A percentile compares a stretch with the other conserved stretches of the same genome.
phyloP scores from a whole-genome alignment of 768 basidiomycete species.

The Leccinum arenicola region DNA sequence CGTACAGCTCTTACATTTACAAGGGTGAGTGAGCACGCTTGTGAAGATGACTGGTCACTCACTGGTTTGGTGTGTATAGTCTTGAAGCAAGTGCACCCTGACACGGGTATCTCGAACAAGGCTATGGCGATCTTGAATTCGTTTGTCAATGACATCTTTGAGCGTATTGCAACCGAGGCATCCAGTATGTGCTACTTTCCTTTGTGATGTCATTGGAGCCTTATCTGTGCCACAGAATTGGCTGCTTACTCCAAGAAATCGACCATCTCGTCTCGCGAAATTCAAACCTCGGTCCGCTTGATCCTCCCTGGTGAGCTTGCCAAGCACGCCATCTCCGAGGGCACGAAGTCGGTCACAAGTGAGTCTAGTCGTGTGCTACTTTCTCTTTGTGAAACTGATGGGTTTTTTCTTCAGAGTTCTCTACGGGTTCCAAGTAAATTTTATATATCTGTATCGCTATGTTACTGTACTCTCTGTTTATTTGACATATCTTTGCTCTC shows the following conservation, averaged over 20 bases:
- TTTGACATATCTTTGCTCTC: constrained; percentile 29
- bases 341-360: constrained; percentile 73
- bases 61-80: constrained; percentile 38
- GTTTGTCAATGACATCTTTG: constrained; percentile 83
- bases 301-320: constrained; percentile 85
- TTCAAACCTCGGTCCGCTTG: constrained; percentile 80
- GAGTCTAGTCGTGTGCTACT: constrained; percentile 22
- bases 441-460: constrained; percentile 33
- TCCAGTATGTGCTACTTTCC: constrained; percentile 47
- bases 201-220: neutral
- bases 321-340: constrained; percentile 88
- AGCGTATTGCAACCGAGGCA: constrained; percentile 73
- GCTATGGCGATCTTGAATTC: constrained; percentile 83
- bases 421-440: constrained; percentile 53
- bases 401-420: constrained; percentile 46
- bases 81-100: constrained; percentile 89
- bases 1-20: constrained; percentile 84
- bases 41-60: neutral
- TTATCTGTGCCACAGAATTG: constrained; percentile 48
- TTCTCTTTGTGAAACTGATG: constrained; percentile 4
- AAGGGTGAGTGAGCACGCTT: constrained; percentile 47
- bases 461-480: constrained; percentile 31
- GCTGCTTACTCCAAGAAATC: constrained; percentile 88
- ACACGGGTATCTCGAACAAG: constrained; percentile 92
- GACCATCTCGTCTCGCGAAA: constrained; percentile 88